These are phyloP conservation scores for Pilobolus umbonatus DNA, from an alignment of 192 early-diverging fungal species.

Conservation along the genomic window DNA sequence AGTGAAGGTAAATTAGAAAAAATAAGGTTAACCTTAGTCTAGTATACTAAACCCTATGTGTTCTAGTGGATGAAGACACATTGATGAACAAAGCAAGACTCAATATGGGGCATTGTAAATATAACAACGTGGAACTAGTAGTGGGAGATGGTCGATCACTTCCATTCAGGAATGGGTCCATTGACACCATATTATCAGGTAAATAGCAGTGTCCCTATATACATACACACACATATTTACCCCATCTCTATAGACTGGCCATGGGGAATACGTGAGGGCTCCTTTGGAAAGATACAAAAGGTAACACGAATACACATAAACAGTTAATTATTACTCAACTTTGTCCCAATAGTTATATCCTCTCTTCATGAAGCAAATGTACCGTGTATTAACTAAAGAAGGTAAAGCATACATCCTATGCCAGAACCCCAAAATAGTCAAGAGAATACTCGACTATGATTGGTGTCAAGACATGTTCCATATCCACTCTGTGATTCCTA, in stretches of 20 bases:
- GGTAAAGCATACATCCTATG: slow-evolving; percentile 42
- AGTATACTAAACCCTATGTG: not conserved
- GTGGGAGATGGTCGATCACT: slow-evolving; percentile 25
- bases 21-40: not conserved
- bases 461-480: slow-evolving; percentile 22
- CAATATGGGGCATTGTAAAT: slow-evolving; percentile 12
- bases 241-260: slow-evolving; percentile 22
- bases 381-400: slow-evolving; percentile 23
- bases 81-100: slow-evolving; percentile 18
- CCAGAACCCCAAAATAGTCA: slow-evolving; percentile 41
- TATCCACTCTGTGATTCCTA: slow-evolving; percentile 1
- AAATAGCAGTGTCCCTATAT: not conserved
- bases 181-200: slow-evolving; percentile 31
- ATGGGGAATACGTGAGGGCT: slow-evolving; percentile 30
- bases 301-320: not conserved
- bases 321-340: not conserved
- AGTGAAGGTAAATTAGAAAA: slow-evolving; percentile 24
- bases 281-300: slow-evolving; percentile 17
- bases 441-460: slow-evolving; percentile 28
- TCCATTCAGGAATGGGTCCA: slow-evolving; percentile 16
- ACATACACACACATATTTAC: not conserved
- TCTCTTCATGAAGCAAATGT: slow-evolving; percentile 31
- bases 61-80: slow-evolving; percentile 15
- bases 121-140: slow-evolving; percentile 22
- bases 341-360: slow-evolving; percentile 40